A percentile compares a stretch with the other conserved stretches of the same genome.
These are phyloP conservation scores for Ceratocystis cubensis DNA, from an alignment of 2,329 filamentous ascomycete species.

Conservation along the genomic window DNA sequence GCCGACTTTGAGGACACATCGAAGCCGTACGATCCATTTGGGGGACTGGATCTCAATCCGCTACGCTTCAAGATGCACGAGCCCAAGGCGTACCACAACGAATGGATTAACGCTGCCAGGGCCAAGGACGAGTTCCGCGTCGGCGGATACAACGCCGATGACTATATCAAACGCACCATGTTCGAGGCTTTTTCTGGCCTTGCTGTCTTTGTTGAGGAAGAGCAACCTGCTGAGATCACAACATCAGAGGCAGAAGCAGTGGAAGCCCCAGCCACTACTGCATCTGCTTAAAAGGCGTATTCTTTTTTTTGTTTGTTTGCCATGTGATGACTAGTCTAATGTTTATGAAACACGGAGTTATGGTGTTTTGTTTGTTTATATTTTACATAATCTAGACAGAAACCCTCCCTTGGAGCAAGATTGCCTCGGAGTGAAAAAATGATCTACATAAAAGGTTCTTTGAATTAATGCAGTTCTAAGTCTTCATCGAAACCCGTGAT, in stretches of 20 bases:
- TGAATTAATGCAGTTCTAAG: conserved; percentile 11
- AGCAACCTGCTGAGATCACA: conserved; percentile 37
- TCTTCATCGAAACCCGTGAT: conserved; percentile 5
- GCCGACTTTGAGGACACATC: conserved; percentile 37
- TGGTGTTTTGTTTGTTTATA: conserved; percentile 10
- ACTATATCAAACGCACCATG: conserved; percentile 70
- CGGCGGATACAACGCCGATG: conserved; percentile 70
- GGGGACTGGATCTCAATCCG: conserved; percentile 54
- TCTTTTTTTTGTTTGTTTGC: background rate
- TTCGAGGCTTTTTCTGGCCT: conserved; percentile 84
- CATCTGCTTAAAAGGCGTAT: background rate
- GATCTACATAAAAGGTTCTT: background rate
- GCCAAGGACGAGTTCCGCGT: conserved; percentile 54
- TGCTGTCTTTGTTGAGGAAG: conserved; percentile 75
- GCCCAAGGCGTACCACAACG: conserved; percentile 54
- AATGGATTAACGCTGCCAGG: conserved; percentile 56
- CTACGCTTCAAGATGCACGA: conserved; percentile 52
- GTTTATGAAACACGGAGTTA: conserved; percentile 10
- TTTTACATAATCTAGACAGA: background rate
- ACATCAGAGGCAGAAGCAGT: background rate
- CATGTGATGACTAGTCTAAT: conserved; percentile 5
- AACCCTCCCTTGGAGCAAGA: background rate
- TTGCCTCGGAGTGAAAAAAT: background rate
- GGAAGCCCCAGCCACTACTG: background rate
- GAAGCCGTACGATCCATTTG: conserved; percentile 79